Conservation (phyloP, 495 filamentous ascomycete species). For the Xylaria venustula region DNA sequence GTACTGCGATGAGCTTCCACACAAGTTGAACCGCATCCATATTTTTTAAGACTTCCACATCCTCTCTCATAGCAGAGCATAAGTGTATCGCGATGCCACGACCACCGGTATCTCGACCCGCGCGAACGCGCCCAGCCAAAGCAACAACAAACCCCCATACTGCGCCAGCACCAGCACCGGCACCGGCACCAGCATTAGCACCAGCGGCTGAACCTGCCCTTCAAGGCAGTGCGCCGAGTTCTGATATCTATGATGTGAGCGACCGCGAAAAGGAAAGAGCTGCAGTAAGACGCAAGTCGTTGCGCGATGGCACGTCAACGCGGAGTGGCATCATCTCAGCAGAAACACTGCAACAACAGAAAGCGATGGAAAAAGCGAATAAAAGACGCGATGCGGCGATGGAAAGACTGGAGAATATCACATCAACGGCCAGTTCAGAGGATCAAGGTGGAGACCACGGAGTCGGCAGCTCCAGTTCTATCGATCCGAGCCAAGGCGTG, state of each 20-base stretch:
- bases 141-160: constrained; percentile 10
- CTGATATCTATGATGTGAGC: constrained; percentile 46
- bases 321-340: not conserved
- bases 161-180: not conserved
- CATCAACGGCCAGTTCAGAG: constrained; percentile 26
- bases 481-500: constrained; percentile 31
- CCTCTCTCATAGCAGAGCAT: not conserved
- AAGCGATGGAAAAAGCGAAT: constrained; percentile 28
- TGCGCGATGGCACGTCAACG: constrained; percentile 11
- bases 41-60: not conserved
- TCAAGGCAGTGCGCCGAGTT: constrained; percentile 18
- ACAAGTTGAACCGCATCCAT: not conserved
- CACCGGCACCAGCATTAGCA: not conserved
- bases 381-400: constrained; percentile 40
- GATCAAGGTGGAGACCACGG: not conserved
- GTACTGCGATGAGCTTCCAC: not conserved
- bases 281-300: constrained; percentile 22
- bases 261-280: constrained; percentile 42
- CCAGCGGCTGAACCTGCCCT: constrained; percentile 13
- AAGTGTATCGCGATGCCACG: constrained; percentile 37
- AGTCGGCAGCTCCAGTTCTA: constrained; percentile 14
- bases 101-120: constrained; percentile 39
- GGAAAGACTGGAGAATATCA: constrained; percentile 38
- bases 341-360: constrained; percentile 28
- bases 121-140: constrained; percentile 32